Conservation (phyloP, 108 stramenopile genomes). For the Hondaea fermentalgiana region DNA sequence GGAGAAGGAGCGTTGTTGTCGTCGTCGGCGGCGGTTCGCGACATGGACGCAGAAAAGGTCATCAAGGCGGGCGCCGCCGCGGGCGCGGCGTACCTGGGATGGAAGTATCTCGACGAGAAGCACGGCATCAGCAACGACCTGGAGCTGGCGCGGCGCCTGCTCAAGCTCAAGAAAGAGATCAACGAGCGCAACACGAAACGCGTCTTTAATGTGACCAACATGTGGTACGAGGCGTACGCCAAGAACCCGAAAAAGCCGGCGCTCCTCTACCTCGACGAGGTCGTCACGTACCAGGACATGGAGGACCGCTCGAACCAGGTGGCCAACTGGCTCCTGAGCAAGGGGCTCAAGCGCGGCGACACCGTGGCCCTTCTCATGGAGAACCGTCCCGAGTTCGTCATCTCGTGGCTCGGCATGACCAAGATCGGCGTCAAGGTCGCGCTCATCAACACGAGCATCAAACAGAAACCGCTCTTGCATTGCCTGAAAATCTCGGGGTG, state of each 20-base stretch:
- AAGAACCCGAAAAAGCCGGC: slow-evolving; percentile 18
- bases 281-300: neutral
- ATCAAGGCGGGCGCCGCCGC: neutral
- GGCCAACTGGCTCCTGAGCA: neutral
- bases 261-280: neutral
- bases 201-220: neutral
- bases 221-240: neutral
- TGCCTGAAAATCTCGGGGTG: slow-evolving; percentile 11
- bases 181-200: neutral
- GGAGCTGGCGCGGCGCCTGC: neutral
- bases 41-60: neutral
- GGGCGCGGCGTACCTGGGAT: neutral
- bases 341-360: slow-evolving; percentile 17
- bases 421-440: slow-evolving; percentile 34
- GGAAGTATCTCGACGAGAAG: neutral
- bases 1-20: too few relatives aligned
- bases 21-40: too few relatives aligned
- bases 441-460: slow-evolving; percentile 30
- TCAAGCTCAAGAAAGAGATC: neutral
- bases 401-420: slow-evolving; percentile 29
- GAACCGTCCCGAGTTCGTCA: slow-evolving; percentile 31
- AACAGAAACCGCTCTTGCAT: slow-evolving; percentile 24
- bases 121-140: neutral
- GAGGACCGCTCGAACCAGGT: slow-evolving; percentile 29
- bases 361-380: slow-evolving; percentile 28